phyloP scores from a whole-genome alignment of 345 rosid genomes.

The Syzygium aromaticum region DNA sequence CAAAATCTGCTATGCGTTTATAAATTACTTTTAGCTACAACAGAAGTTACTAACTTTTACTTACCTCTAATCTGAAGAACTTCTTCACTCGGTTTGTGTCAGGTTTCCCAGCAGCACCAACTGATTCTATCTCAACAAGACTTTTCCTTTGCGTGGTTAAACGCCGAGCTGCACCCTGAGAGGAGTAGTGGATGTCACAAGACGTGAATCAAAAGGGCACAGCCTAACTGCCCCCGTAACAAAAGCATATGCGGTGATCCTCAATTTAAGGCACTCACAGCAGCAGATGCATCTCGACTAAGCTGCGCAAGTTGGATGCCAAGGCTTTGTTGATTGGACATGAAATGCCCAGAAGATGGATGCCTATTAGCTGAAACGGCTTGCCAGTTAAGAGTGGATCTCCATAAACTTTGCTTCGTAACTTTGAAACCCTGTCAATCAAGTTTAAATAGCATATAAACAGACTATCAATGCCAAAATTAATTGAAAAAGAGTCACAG shows the following conservation, averaged over 20 bases:
- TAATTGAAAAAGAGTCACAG: background rate
- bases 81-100: slow-evolving; percentile 24
- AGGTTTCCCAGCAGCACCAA: slow-evolving; percentile 27
- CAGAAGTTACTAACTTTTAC: background rate
- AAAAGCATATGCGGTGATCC: background rate
- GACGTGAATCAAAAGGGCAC: background rate
- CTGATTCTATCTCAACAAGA: slow-evolving; percentile 36
- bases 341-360: slow-evolving; percentile 68
- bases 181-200: background rate
- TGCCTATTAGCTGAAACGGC: slow-evolving; percentile 84
- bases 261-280: slow-evolving; percentile 42
- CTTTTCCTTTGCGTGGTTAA: slow-evolving; percentile 34
- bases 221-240: background rate
- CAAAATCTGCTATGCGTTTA: background rate
- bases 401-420: slow-evolving; percentile 81
- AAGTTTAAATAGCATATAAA: background rate
- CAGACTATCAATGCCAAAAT: background rate
- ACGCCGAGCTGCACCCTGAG: slow-evolving; percentile 53
- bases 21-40: background rate
- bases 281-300: slow-evolving; percentile 99
- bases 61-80: slow-evolving; percentile 34
- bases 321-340: slow-evolving; percentile 95
- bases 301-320: slow-evolving; percentile 96
- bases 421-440: slow-evolving; percentile 71
- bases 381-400: slow-evolving; percentile 68